phyloP scores from a whole-genome alignment of 306 rosid genomes.

The Medicago ruthenica region DNA sequence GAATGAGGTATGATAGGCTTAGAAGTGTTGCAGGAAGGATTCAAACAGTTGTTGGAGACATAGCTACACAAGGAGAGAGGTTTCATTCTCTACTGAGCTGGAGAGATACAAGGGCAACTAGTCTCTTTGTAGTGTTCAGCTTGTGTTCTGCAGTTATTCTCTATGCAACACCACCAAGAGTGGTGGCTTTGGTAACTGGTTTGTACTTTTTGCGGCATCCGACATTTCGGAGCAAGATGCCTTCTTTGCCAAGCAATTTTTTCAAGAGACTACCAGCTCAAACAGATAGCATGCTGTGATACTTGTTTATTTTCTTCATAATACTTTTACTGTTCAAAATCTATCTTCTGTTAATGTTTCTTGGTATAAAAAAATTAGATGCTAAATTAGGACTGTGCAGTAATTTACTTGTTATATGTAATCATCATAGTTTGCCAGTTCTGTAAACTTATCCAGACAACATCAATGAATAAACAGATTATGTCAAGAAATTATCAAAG shows the following conservation, averaged over 20 bases:
- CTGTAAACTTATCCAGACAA: not conserved
- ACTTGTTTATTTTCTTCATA: not conserved
- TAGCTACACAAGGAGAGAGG: slow-evolving; percentile 98
- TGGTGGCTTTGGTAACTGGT: slow-evolving; percentile 75
- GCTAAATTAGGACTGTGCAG: not conserved
- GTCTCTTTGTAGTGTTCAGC: slow-evolving; percentile 74
- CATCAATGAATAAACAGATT: not conserved
- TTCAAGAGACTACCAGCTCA: slow-evolving; percentile 85
- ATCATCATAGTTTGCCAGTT: not conserved
- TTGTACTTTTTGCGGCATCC: slow-evolving; percentile 81
- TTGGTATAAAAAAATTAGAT: not conserved
- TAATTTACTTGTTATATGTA: not conserved
- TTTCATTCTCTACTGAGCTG: slow-evolving; percentile 81
- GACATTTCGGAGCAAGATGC: slow-evolving; percentile 78
- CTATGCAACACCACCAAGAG: slow-evolving; percentile 75
- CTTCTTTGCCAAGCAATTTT: slow-evolving; percentile 87
- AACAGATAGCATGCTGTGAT: slow-evolving; percentile 77
- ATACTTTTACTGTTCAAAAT: not conserved
- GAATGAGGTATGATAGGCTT: slow-evolving; percentile 89
- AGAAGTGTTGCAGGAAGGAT: slow-evolving; percentile 93
- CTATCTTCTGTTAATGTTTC: slow-evolving; percentile 2
- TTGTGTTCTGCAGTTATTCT: slow-evolving; percentile 74
- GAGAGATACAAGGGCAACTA: slow-evolving; percentile 94
- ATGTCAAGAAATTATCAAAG: not conserved
- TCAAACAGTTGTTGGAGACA: slow-evolving; percentile 92